Percentiles rank a stretch among this genome's conserved stretches.
Evolutionary conservation across 805 yeast species (phyloP).

Genomic region (Pichia nakasei): DNA sequence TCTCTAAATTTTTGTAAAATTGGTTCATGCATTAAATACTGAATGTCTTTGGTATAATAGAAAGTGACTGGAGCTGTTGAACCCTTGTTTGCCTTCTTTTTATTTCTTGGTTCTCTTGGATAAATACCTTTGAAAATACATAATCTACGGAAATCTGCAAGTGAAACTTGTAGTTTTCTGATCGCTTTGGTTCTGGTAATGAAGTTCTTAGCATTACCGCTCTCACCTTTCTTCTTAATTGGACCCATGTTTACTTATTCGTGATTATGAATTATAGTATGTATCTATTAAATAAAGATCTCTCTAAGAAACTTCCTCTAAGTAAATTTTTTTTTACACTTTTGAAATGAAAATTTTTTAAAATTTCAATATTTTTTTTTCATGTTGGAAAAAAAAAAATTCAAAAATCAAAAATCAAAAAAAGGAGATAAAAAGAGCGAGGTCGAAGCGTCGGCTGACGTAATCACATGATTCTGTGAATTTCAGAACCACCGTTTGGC

Average conservation of each 20-base stretch:
- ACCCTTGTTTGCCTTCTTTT: conserved; percentile 95
- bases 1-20: conserved; percentile 85
- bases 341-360: not conserved
- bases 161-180: conserved; percentile 79
- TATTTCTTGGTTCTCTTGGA: conserved; percentile 93
- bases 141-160: conserved; percentile 93
- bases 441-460: not conserved
- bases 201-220: conserved; percentile 88
- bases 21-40: conserved; percentile 92
- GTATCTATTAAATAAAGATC: not conserved
- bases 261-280: too few species aligned
- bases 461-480: not conserved
- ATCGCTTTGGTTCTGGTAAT: conserved; percentile 94
- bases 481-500: too few species aligned
- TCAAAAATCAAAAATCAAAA: too few species aligned
- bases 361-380: not conserved
- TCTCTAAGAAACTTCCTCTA: not conserved
- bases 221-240: conserved; percentile 73
- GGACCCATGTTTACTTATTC: conserved; percentile 35
- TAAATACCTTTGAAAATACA: conserved; percentile 97
- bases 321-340: too few species aligned
- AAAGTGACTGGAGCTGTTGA: conserved; percentile 95
- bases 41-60: conserved; percentile 89
- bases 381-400: too few species aligned
- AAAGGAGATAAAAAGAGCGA: too few species aligned